Evolutionary conservation across 2,329 filamentous ascomycete species (phyloP).

Genomic region (Endocalyx cinctus): DNA sequence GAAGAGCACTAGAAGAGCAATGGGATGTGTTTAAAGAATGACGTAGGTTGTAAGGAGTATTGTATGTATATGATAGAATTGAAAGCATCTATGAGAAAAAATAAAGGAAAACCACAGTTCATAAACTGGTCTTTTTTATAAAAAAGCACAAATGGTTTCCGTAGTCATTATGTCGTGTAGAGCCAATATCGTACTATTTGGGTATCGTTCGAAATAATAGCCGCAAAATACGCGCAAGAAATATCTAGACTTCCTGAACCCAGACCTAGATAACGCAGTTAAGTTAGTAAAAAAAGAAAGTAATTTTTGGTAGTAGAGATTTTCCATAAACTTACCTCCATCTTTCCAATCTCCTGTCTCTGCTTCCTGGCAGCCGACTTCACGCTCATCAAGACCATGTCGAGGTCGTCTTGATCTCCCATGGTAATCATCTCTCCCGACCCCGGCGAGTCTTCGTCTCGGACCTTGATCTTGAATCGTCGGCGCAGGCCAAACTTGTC

Average conservation of each 20-base stretch:
- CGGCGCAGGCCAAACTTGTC: conserved; percentile 79
- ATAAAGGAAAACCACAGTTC: no score
- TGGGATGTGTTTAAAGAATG: no score
- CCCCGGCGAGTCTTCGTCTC: conserved; percentile 69
- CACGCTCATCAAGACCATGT: conserved; percentile 73
- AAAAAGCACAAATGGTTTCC: no score
- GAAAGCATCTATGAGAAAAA: no score
- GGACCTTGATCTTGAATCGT: conserved; percentile 83
- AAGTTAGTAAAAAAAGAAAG: conserved; percentile 16
- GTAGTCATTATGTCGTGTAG: conserved; percentile 27
- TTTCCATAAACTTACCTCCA: conserved; percentile 71
- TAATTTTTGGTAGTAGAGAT: neutral
- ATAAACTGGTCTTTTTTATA: no score
- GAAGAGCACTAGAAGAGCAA: no score
- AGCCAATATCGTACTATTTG: conserved; percentile 24
- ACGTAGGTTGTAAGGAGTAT: no score
- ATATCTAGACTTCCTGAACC: conserved; percentile 41
- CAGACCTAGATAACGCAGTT: conserved; percentile 38
- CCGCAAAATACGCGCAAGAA: conserved; percentile 19
- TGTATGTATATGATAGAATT: no score
- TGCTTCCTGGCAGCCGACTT: conserved; percentile 67
- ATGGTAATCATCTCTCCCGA: conserved; percentile 89
- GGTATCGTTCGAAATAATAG: conserved; percentile 28
- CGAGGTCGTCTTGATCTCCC: conserved; percentile 92
- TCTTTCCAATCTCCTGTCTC: conserved; percentile 78